Percentiles rank a stretch among this genome's conserved stretches.
Conservation (phyloP, 805 yeast genomes). For the Lipomyces chichibuensis region DNA sequence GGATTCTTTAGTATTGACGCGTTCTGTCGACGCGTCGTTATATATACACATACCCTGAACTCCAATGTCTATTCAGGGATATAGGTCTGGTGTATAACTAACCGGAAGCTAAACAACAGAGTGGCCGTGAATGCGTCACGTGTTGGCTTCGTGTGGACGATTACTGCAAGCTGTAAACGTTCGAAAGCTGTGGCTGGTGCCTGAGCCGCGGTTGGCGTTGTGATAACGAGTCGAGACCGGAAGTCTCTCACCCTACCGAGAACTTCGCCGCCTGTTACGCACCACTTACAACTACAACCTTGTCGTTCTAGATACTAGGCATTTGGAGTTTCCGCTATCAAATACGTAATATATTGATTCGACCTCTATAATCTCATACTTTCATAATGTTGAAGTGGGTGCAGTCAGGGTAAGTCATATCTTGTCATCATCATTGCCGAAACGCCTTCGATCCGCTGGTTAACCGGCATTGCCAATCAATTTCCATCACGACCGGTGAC, state of each 20-base stretch:
- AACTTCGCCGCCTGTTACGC: not conserved
- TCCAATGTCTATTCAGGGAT: too few relatives aligned
- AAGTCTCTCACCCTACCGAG: not conserved
- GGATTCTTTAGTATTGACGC: too few relatives aligned
- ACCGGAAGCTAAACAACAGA: too few relatives aligned
- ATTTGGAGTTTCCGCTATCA: not conserved
- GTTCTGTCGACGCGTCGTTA: too few relatives aligned
- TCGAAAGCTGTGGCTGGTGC: not conserved
- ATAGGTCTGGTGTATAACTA: too few relatives aligned
- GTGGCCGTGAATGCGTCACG: too few relatives aligned
- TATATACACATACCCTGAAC: too few relatives aligned
- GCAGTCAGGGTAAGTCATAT: conserved; percentile 57
- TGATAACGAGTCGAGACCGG: not conserved
- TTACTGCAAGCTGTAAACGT: too few relatives aligned
- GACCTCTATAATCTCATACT: not conserved
- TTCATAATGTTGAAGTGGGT: conserved; percentile 72
- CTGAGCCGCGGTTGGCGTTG: not conserved
- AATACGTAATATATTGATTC: not conserved
- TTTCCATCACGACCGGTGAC: not conserved
- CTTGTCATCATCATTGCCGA: not conserved
- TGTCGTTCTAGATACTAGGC: not conserved
- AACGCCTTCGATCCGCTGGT: not conserved
- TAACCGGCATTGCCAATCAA: conserved; percentile 2
- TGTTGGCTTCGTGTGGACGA: too few relatives aligned
- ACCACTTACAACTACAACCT: not conserved